These are phyloP conservation scores for Mallotus nudiflorus DNA, from an alignment of 345 rosid genomes.

Conservation along the genomic window DNA sequence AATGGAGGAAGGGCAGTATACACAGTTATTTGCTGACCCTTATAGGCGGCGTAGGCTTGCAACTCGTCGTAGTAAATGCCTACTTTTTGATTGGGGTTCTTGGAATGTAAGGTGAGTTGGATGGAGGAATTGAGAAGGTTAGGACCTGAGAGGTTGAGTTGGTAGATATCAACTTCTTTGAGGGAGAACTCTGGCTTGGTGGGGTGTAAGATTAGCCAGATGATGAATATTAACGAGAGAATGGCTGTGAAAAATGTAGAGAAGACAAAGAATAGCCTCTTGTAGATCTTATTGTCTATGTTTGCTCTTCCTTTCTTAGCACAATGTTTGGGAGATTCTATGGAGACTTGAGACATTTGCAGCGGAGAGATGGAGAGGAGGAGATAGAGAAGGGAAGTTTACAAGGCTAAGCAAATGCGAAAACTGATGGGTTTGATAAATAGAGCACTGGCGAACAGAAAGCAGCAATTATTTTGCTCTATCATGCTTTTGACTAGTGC, in stretches of 20 bases:
- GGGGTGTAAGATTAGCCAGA: constrained; percentile 79
- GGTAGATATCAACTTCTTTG: constrained; percentile 56
- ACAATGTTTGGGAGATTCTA: constrained; percentile 76
- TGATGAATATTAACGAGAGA: constrained; percentile 51
- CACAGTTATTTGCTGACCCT: constrained; percentile 74
- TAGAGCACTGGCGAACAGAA: constrained; percentile 11
- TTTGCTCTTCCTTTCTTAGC: constrained; percentile 47
- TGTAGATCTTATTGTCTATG: constrained; percentile 39
- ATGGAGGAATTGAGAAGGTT: constrained; percentile 83
- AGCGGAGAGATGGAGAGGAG: constrained; percentile 4
- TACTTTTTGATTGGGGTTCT: constrained; percentile 67
- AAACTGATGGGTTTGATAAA: constrained; percentile 26
- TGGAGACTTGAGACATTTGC: constrained; percentile 68
- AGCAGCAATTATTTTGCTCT: constrained; percentile 28
- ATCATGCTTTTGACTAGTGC: constrained; percentile 31
- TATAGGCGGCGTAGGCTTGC: constrained; percentile 60
- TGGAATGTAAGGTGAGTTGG: constrained; percentile 59
- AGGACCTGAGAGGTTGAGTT: constrained; percentile 60
- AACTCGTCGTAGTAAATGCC: constrained; percentile 82
- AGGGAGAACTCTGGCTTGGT: constrained; percentile 73
- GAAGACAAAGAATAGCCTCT: constrained; percentile 55
- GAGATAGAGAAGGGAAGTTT: neutral
- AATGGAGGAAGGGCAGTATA: constrained; percentile 64
- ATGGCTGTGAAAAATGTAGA: constrained; percentile 50
- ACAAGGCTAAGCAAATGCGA: constrained; percentile 16